phyloP scores from a whole-genome alignment of 164 flowering plant species.

The Saururus chinensis region DNA sequence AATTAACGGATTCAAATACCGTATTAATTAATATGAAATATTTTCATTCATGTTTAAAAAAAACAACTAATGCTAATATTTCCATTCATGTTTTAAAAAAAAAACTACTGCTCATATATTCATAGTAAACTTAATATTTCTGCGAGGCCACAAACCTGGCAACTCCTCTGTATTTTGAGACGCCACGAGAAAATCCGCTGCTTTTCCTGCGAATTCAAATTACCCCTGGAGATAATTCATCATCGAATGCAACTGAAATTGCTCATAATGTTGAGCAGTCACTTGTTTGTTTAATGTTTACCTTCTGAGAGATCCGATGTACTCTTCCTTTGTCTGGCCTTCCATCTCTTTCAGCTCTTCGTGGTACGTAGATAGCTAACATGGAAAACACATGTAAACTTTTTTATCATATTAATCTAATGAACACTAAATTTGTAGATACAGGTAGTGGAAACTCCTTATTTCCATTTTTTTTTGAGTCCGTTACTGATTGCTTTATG shows the following conservation, averaged over 20 bases:
- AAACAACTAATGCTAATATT: no score
- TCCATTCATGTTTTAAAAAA: background rate
- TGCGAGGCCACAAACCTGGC: slow-evolving; percentile 58
- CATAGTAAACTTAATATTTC: no score
- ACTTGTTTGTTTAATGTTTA: slow-evolving; percentile 8
- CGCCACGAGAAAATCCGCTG: slow-evolving; percentile 89
- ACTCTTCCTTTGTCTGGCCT: slow-evolving; percentile 73
- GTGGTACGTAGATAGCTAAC: slow-evolving; percentile 46
- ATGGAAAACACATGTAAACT: background rate
- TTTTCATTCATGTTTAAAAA: no score
- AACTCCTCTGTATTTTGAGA: slow-evolving; percentile 88
- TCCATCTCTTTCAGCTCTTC: slow-evolving; percentile 79
- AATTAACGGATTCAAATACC: no score
- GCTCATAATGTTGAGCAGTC: no score
- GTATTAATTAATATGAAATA: no score
- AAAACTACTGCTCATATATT: no score
- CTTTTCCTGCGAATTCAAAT: slow-evolving; percentile 48
- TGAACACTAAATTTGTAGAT: background rate
- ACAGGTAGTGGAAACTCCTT: no score
- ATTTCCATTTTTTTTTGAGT: no score
- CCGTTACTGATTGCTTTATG: no score
- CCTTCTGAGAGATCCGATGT: slow-evolving; percentile 93
- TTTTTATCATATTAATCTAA: no score
- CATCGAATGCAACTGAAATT: no score
- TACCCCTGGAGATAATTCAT: background rate